Base-by-base conservation (phyloP, 169 alveolate species). In the Theileria sp. region DNA sequence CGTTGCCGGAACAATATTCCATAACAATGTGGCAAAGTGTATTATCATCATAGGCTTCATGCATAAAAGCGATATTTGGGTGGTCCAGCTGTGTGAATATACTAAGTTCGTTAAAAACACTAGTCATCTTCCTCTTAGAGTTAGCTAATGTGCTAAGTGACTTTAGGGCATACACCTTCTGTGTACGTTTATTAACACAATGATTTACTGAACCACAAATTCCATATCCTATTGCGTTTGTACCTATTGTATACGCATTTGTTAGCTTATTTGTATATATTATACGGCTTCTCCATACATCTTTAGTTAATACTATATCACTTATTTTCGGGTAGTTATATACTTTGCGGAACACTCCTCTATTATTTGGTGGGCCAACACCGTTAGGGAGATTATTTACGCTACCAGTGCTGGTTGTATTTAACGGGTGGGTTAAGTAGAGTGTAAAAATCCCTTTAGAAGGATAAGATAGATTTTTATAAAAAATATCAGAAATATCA, bases 1-100 rank as follows among this genome's bases (percentile, higher is more conserved):
- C 98, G 36, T 95, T 95, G 38, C 97, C 98, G 30, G 91, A 91
- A 69, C 94, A 88, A 76, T 93, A 91, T 79, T 96, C 98, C 92
- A 94, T 87, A 19, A 96, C 95, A 19, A 96, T 80, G 86, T 94
- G 94, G 19, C 94, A 73, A 12, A 58, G 60, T 19, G 77, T 85
- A 17, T 28, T 44, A 13, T 78, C 82, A n/a, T 84, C 90, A 38
- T 78, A 78, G 2, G 62, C 81, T 79, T 84, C 90, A 54, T 77
- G 86, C 25, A 84, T 67, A 61, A 84, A 77, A 3, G 86, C 90
- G 77, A 84, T 84, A 36, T 84, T 58, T 4, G 90, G 90, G 67
- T 84, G 90, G 67, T 84, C 90, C 34, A 84, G 67, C 60, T 84
- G 90, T 4, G 83, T 61, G 68, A 61, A 73, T 6, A 84, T 84